A percentile compares a stretch with the other conserved stretches of the same genome.
Evolutionary conservation across 331 rosid species (phyloP).

Genomic region (Arachis monticola): DNA sequence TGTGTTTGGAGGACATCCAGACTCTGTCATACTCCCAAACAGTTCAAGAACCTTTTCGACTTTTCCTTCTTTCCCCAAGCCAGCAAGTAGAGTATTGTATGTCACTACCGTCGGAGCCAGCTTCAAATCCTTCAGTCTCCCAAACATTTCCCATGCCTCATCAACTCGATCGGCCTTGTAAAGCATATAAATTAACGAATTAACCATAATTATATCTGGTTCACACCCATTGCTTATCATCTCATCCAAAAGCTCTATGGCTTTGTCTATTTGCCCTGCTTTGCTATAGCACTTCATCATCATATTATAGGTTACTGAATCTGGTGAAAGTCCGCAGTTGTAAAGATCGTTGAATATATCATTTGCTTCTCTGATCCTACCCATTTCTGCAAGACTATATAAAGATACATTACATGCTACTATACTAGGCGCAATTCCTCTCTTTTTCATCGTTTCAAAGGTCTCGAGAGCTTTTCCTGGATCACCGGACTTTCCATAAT

Average conservation of each 20-base stretch:
- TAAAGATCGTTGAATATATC: constrained; percentile 68
- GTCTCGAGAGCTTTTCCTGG: constrained; percentile 77
- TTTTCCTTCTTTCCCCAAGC: constrained; percentile 83
- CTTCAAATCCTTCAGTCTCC: constrained; percentile 79
- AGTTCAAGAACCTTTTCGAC: constrained; percentile 61
- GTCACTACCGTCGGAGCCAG: constrained; percentile 91
- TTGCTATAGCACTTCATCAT: constrained; percentile 95
- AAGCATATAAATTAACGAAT: constrained; percentile 85
- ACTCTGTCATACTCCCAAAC: constrained; percentile 70
- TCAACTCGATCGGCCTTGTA: constrained; percentile 83
- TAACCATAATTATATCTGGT: constrained; percentile 81
- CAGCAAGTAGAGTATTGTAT: constrained; percentile 83
- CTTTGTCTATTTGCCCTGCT: constrained; percentile 81
- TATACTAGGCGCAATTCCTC: constrained; percentile 82
- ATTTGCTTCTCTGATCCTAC: constrained; percentile 78
- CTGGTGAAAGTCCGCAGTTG: constrained; percentile 79
- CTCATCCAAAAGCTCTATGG: constrained; percentile 65
- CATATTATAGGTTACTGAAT: constrained; percentile 84
- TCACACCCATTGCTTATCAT: constrained; percentile 77
- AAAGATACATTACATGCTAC: constrained; percentile 90
- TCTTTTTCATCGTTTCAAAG: constrained; percentile 75
- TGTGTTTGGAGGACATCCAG: constrained; percentile 84
- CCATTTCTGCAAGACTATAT: constrained; percentile 78
- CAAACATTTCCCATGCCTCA: constrained; percentile 88
- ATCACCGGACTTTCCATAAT: constrained; percentile 87